Evolutionary conservation across 2,329 filamentous ascomycete species (phyloP), one percentile per base, ranked within the genome.

Genomic region (Cercospora berteroae): DNA sequence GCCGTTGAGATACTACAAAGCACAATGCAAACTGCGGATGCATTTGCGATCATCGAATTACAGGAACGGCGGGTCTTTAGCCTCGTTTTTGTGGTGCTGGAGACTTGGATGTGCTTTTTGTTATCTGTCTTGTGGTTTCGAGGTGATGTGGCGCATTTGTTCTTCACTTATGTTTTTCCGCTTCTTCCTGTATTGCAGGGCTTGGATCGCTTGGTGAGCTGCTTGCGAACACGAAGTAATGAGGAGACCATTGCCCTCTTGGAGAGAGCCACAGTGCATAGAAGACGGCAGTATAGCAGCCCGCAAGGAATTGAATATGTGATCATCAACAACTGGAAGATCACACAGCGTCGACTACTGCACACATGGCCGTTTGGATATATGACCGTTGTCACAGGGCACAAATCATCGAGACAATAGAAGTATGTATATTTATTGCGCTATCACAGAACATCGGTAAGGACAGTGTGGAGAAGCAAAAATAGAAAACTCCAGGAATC

Each of bases 31-130:
- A 90, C 86, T 0, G 85, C 86, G 62, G 85, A 90, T 69, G 90
- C 86, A 0, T 89, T 92, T 72, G 89, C 85, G 8, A 90, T 93
- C 67, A 88, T 93, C 69, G 90, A 93, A 79, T 83, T 93, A n/a
- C 90, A 92, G 77, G 88, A 89, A 71, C 86, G 90, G 0, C 69
- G 71, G 2, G 4, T 77, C 2, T 70, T 71, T 0, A 77, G 73
- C 36, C 39, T 80, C 7, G 9, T 72, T 4, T 67, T 80, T 57
- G 77, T 80, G 69, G 25, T 76, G n/a, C 60, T 75, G 31, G 78
- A 79, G 60, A 72, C 73, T 33, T 83, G 82, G 16, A 70, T 88
- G 1, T 77, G 82, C 2, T 85, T 87, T 36, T 77, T 89, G 48
- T 68, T 89, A 23, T 83, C 85, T 3, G 81, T 86, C 52, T 78